phyloP scores from a whole-genome alignment of 805 yeast species.

The Kodamaea hsintzibuensis region DNA sequence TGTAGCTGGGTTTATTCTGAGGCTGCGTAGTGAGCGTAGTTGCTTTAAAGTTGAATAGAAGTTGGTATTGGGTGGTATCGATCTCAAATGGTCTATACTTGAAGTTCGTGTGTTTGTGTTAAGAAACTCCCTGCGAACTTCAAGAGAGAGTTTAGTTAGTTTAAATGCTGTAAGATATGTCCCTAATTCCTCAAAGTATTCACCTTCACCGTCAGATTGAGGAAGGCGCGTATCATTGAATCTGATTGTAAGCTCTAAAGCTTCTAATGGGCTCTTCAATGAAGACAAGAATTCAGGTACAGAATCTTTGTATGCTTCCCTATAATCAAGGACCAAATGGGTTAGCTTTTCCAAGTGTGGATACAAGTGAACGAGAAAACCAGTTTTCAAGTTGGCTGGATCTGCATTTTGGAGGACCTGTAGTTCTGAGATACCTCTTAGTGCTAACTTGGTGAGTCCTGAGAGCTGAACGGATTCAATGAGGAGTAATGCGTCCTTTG shows the following conservation, averaged over 20 bases:
- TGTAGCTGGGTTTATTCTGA: slow-evolving; percentile 44
- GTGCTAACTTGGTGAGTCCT: slow-evolving; percentile 26
- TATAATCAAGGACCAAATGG: slow-evolving; percentile 37
- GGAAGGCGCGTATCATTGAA: slow-evolving; percentile 32
- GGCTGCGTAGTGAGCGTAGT: slow-evolving; percentile 29
- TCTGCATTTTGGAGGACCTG: not conserved
- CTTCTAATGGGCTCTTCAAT: slow-evolving; percentile 23
- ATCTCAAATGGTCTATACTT: slow-evolving; percentile 8
- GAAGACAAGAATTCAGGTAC: slow-evolving; percentile 34
- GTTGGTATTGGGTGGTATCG: slow-evolving; percentile 8
- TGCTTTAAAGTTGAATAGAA: slow-evolving; percentile 9
- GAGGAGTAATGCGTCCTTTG: slow-evolving; percentile 22
- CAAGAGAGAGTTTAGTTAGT: slow-evolving; percentile 39
- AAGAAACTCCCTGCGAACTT: slow-evolving; percentile 36
- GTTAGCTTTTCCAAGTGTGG: not conserved
- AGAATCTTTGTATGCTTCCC: slow-evolving; percentile 43
- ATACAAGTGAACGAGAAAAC: not conserved
- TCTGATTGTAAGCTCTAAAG: slow-evolving; percentile 43
- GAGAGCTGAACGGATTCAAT: slow-evolving; percentile 19
- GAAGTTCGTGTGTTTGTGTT: not conserved
- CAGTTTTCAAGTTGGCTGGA: not conserved
- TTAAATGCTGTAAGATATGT: slow-evolving; percentile 14
- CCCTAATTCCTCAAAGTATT: slow-evolving; percentile 5
- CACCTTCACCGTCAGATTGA: not conserved
- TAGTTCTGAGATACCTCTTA: slow-evolving; percentile 37